These are phyloP conservation scores for Thelonectria rubi DNA, from an alignment of 2,329 filamentous ascomycete species.

Conservation along the genomic window DNA sequence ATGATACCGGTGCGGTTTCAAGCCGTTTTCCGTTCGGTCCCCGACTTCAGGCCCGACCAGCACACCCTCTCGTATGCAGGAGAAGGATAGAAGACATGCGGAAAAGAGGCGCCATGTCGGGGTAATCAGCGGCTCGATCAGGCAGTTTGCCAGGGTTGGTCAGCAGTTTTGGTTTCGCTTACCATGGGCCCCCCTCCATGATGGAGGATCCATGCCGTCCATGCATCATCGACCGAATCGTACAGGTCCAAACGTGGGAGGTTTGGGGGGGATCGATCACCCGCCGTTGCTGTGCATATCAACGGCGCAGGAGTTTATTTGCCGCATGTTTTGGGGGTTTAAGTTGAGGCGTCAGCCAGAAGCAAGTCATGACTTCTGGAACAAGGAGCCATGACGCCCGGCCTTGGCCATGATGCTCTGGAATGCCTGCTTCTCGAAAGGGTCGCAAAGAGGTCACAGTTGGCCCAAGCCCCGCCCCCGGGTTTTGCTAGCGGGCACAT, in stretches of 20 bases:
- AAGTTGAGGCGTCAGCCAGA: neutral
- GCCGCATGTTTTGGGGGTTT: neutral
- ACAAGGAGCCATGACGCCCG: neutral
- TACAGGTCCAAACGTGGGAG: constrained; percentile 3
- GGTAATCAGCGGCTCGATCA: constrained; percentile 19
- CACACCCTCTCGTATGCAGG: constrained; percentile 24
- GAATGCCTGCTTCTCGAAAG: neutral
- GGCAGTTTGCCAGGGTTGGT: constrained; percentile 18
- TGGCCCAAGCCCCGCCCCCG: constrained; percentile 23
- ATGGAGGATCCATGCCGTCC: constrained; percentile 2
- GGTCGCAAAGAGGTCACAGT: neutral
- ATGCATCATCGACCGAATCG: constrained; percentile 19
- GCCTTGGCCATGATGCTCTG: constrained; percentile 6
- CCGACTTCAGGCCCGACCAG: constrained; percentile 25
- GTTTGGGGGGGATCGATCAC: constrained; percentile 19
- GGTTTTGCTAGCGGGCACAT: constrained; percentile 22
- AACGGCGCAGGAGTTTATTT: neutral
- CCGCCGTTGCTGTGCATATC: constrained; percentile 10
- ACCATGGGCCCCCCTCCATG: constrained; percentile 10
- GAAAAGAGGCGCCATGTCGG: constrained; percentile 3
- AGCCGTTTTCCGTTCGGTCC: constrained; percentile 24
- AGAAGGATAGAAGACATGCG: constrained; percentile 17
- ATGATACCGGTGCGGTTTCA: neutral
- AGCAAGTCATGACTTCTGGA: neutral
- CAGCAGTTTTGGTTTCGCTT: constrained; percentile 15